phyloP scores from a whole-genome alignment of 352 stramenopile species.

The Phytophthora sojae region DNA sequence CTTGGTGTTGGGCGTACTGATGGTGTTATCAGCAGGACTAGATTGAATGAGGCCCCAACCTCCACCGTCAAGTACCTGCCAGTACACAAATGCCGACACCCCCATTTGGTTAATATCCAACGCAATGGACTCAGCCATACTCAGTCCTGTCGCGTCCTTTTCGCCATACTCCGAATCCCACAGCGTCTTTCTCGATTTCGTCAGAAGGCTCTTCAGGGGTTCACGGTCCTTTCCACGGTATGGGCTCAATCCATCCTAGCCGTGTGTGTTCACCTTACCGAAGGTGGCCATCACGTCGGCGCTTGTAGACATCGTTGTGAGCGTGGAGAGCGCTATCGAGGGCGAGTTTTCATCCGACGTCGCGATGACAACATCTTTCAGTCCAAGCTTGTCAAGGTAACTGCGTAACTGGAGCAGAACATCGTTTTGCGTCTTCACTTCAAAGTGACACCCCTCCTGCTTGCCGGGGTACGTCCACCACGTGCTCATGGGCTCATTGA shows the following conservation, averaged over 20 bases:
- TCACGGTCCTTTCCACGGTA: slow-evolving; percentile 52
- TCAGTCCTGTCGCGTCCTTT: slow-evolving; percentile 51
- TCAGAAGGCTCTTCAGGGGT: slow-evolving; percentile 41
- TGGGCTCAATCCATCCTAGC: slow-evolving; percentile 51
- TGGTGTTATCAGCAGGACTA: slow-evolving; percentile 42
- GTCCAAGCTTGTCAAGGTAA: slow-evolving; percentile 39
- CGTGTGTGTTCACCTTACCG: slow-evolving; percentile 67
- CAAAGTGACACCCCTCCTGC: slow-evolving; percentile 67
- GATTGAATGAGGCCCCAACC: slow-evolving; percentile 67
- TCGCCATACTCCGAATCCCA: slow-evolving; percentile 77
- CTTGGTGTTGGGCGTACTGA: slow-evolving; percentile 53
- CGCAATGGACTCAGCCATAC: slow-evolving; percentile 54
- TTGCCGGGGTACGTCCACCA: slow-evolving; percentile 57
- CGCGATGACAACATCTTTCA: slow-evolving; percentile 44
- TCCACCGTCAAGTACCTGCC: slow-evolving; percentile 60
- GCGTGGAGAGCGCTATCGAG: slow-evolving; percentile 43
- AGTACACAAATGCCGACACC: slow-evolving; percentile 71
- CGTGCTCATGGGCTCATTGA: slow-evolving; percentile 64
- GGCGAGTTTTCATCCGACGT: slow-evolving; percentile 66
- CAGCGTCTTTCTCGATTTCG: slow-evolving; percentile 43
- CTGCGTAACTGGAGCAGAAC: slow-evolving; percentile 51
- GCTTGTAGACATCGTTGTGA: slow-evolving; percentile 34
- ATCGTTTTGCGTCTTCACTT: slow-evolving; percentile 46
- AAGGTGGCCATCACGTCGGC: slow-evolving; percentile 39
- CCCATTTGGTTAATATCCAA: slow-evolving; percentile 70